A percentile compares a stretch with the other conserved stretches of the same genome.
phyloP scores from a whole-genome alignment of 345 rosid species.

The Pelargonium nanum region DNA sequence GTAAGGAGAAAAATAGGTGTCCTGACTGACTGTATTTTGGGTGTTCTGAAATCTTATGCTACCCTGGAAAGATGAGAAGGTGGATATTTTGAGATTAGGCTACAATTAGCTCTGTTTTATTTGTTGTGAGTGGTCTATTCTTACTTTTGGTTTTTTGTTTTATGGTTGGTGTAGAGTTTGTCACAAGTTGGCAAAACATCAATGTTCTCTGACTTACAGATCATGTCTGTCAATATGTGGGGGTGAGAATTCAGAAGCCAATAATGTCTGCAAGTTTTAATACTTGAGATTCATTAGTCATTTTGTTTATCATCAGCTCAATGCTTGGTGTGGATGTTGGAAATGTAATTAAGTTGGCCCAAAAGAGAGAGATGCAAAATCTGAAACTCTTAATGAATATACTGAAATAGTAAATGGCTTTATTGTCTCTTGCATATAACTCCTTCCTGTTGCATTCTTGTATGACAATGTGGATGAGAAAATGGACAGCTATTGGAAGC shows the following conservation, averaged over 20 bases:
- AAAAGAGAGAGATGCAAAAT: too few relatives aligned
- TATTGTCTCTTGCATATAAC: too few relatives aligned
- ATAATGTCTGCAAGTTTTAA: background rate
- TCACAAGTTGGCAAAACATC: background rate
- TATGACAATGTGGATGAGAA: too few relatives aligned
- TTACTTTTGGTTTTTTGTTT: background rate
- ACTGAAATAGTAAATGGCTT: too few relatives aligned
- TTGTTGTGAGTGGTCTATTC: background rate
- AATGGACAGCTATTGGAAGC: too few relatives aligned
- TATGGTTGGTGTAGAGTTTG: conserved; percentile 1
- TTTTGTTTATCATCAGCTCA: background rate
- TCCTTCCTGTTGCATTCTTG: too few relatives aligned
- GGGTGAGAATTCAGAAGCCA: background rate
- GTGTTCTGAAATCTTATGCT: too few relatives aligned
- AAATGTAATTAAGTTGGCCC: too few relatives aligned
- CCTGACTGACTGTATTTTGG: conserved; percentile 3
- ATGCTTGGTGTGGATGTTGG: too few relatives aligned
- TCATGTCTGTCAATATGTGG: background rate
- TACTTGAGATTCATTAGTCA: background rate
- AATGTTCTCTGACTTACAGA: background rate
- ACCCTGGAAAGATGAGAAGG: conserved; percentile 9
- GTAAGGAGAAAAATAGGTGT: background rate
- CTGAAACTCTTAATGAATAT: too few relatives aligned
- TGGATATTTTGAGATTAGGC: background rate
- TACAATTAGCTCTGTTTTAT: background rate